Evolutionary conservation across 331 rosid species (phyloP), one percentile per base, ranked within the genome.

Genomic region (Quercus tomentella): DNA sequence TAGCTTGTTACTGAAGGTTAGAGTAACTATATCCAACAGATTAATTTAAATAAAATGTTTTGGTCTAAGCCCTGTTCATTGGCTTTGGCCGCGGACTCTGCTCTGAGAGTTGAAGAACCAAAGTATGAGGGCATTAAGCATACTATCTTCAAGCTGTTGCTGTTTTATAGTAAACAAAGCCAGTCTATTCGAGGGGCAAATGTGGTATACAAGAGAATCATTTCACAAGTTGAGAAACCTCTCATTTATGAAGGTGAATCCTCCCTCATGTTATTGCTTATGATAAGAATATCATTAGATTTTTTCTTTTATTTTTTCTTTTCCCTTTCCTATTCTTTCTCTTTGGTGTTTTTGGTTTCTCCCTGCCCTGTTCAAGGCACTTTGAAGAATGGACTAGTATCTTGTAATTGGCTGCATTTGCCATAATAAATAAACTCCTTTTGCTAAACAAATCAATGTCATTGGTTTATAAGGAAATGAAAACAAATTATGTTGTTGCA

Each of bases 141-240:
- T 75, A 55, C 89, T 70, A 16, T 93, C n/a, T 83, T 96, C 67
- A 90, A 73, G 68, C 68, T 96, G 78, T 77, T 91, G 96, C 23
- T 93, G 80, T 96, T 93, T 84, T 96, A 93, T 80, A 90, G 97
- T 82, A 91, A 93, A 79, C 98, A 95, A 84, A 93, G 98, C 91
- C 90, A 55, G 85, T 92, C 95, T 15, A 93, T 96, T 87, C 92
- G 99, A 65, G 97, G 97, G 62, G 99, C 98, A 31, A 93, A 91
- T 84, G 97, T 88, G 15, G 94, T 91, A 1, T 93, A 89, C 80
- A 76, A n/a, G 62, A 82, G 99, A 79, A 89, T 96, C 21, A 25
- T 88, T 76, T 87, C 93, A 0, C 99, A 96, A 87, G 97, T 91
- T 82, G 97, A 93, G 75, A 88, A 84, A 81, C 97, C 97, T 6